These are phyloP conservation scores for Metschnikowia peoriensis DNA, from an alignment of 805 yeast genomes.

Conservation along the genomic window DNA sequence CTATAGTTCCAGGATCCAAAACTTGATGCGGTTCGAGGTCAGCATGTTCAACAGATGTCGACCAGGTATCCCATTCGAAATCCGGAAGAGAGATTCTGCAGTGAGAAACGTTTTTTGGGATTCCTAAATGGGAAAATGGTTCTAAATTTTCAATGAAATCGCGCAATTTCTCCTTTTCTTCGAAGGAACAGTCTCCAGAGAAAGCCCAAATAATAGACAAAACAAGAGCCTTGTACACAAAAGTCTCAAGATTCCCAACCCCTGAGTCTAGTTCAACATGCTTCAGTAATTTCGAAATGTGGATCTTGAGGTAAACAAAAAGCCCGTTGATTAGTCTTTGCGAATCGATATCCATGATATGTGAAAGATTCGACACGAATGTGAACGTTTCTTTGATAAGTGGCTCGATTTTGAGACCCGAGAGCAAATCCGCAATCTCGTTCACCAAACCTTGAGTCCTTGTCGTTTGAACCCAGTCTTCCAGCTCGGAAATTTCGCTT, in stretches of 20 bases:
- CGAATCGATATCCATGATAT: conserved; percentile 50
- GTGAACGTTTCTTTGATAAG: conserved; percentile 17
- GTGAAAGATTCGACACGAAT: conserved; percentile 32
- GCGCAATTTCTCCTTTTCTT: conserved; percentile 41
- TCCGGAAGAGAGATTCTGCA: conserved; percentile 44
- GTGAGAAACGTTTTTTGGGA: conserved; percentile 32
- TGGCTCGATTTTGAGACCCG: background rate
- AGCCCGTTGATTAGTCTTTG: conserved; percentile 39
- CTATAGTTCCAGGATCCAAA: conserved; percentile 57
- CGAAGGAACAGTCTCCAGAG: conserved; percentile 51
- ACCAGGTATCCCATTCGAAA: conserved; percentile 47
- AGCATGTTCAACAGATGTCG: conserved; percentile 34
- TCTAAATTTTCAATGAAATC: conserved; percentile 20
- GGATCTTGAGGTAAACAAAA: conserved; percentile 37
- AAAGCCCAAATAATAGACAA: conserved; percentile 59
- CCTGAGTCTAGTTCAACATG: conserved; percentile 1
- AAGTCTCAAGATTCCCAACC: conserved; percentile 26
- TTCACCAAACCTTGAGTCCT: conserved; percentile 12
- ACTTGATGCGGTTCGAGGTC: conserved; percentile 61
- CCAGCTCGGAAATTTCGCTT: background rate
- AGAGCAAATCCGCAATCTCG: conserved; percentile 10
- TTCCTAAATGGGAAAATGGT: conserved; percentile 16
- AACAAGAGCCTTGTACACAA: conserved; percentile 31
- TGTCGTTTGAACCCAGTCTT: conserved; percentile 1
- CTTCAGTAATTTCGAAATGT: conserved; percentile 26